Percentiles rank a stretch among this genome's conserved stretches.
Evolutionary conservation across 148 eudicot species (phyloP).

Genomic region (Dianthus caryophyllus): DNA sequence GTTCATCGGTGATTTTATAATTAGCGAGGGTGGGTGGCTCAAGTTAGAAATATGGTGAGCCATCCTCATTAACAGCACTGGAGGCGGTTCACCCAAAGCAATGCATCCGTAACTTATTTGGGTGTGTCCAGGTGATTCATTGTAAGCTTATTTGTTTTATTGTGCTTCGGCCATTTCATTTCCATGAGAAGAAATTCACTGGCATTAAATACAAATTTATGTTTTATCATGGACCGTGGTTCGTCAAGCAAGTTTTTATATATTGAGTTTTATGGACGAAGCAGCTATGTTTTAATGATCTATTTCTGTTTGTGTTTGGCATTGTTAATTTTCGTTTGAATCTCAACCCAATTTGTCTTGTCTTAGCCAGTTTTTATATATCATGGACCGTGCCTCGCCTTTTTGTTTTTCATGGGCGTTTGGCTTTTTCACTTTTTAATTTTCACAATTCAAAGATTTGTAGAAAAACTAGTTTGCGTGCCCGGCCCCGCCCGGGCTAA

Average conservation of each 20-base stretch:
- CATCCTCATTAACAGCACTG: neutral
- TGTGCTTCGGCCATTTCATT: neutral
- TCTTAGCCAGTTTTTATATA: no score
- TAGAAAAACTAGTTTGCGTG: no score
- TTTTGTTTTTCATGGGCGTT: neutral
- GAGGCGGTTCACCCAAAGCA: constrained; percentile 1
- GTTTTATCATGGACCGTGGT: neutral
- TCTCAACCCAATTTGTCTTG: neutral
- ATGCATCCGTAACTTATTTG: neutral
- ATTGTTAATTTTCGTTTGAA: neutral
- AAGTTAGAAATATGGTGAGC: constrained; percentile 11
- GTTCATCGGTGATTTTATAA: constrained; percentile 23
- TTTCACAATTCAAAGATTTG: no score
- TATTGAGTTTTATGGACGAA: neutral
- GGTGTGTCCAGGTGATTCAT: constrained; percentile 11
- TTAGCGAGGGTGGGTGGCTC: constrained; percentile 13
- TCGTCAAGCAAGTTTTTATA: neutral
- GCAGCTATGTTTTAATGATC: neutral
- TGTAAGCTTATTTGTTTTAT: constrained; percentile 6
- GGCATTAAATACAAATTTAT: neutral
- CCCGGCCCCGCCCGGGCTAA: no score
- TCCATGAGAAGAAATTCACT: constrained; percentile 6
- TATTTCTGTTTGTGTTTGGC: neutral
- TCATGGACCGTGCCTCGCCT: no score
- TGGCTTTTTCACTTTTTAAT: neutral